Percentiles rank a stretch among this genome's conserved stretches.
These are phyloP conservation scores for Tanacetum coccineum DNA, from an alignment of 129 eudicot species.

Conservation along the genomic window DNA sequence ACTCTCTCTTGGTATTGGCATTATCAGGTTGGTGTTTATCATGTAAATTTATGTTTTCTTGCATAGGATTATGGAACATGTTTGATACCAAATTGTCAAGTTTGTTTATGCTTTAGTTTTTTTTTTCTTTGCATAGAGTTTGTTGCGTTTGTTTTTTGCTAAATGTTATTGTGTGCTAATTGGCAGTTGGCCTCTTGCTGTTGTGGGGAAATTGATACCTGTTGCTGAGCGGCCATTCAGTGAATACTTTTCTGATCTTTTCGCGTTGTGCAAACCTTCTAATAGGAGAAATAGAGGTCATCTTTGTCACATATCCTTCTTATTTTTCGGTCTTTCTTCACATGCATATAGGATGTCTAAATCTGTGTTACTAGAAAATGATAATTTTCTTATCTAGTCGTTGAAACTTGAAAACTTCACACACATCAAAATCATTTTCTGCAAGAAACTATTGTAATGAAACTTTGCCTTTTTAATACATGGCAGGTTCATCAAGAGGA, in stretches of 20 bases:
- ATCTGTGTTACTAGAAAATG: background rate
- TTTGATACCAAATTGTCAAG: background rate
- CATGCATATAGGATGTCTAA: background rate
- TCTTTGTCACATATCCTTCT: background rate
- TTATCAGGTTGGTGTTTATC: conserved; percentile 56
- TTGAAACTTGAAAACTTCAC: no score
- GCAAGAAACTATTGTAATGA: background rate
- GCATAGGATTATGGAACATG: background rate
- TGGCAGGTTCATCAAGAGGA: conserved; percentile 28
- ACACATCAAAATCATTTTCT: background rate
- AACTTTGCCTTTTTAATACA: background rate
- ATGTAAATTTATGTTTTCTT: background rate
- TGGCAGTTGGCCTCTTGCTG: conserved; percentile 70
- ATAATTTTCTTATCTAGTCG: background rate
- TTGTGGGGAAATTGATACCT: conserved; percentile 55
- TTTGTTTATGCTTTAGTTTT: background rate
- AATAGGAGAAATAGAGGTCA: conserved; percentile 28
- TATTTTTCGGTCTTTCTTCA: background rate
- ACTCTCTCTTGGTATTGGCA: conserved; percentile 56
- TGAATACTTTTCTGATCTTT: conserved; percentile 31
- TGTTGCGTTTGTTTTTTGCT: background rate
- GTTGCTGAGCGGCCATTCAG: conserved; percentile 48
- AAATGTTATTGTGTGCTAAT: conserved; percentile 3
- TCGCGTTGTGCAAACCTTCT: conserved; percentile 22
- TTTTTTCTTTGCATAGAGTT: background rate